phyloP scores from a whole-genome alignment of 495 filamentous ascomycete species.

The Evansstolkia leycettana region DNA sequence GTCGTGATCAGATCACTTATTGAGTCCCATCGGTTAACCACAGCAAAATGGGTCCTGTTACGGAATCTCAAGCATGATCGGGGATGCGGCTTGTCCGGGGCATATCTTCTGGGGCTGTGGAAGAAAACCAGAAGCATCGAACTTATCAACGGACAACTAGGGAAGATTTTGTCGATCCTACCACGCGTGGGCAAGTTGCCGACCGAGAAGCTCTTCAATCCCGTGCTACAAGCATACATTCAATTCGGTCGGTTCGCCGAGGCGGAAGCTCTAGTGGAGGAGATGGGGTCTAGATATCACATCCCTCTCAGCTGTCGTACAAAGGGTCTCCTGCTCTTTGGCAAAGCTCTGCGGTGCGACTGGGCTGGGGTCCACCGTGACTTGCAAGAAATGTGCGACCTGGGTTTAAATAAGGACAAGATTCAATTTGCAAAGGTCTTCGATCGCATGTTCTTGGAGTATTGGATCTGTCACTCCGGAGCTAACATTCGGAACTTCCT shows the following conservation, averaged over 20 bases:
- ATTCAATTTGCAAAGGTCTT: conserved; percentile 20
- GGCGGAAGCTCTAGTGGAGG: conserved; percentile 22
- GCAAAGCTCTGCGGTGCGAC: conserved; percentile 24
- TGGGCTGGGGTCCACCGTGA: conserved; percentile 29
- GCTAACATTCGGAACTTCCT: conserved; percentile 23
- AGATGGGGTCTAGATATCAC: conserved; percentile 20
- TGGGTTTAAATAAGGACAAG: conserved; percentile 17
- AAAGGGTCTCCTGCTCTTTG: conserved; percentile 24
- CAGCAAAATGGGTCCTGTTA: conserved; percentile 25
- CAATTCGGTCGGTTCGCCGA: conserved; percentile 24
- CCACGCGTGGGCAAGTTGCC: conserved; percentile 13
- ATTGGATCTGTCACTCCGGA: conserved; percentile 24
- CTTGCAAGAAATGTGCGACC: conserved; percentile 25
- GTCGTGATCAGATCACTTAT: conserved; percentile 27
- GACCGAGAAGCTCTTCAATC: conserved; percentile 32
- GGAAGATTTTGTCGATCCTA: conserved; percentile 16
- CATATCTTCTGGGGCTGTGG: conserved; percentile 31
- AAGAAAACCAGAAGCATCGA: conserved; percentile 30
- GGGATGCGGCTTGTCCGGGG: conserved; percentile 24
- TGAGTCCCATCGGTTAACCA: conserved; percentile 25
- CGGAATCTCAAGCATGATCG: conserved; percentile 18
- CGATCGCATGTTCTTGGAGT: conserved; percentile 34
- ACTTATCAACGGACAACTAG: conserved; percentile 22
- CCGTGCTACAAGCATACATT: conserved; percentile 27
- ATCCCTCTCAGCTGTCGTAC: conserved; percentile 25